These are phyloP conservation scores for Trypanosomatidae sp. DNA, from an alignment of 208 protist genomes.

Conservation along the genomic window DNA sequence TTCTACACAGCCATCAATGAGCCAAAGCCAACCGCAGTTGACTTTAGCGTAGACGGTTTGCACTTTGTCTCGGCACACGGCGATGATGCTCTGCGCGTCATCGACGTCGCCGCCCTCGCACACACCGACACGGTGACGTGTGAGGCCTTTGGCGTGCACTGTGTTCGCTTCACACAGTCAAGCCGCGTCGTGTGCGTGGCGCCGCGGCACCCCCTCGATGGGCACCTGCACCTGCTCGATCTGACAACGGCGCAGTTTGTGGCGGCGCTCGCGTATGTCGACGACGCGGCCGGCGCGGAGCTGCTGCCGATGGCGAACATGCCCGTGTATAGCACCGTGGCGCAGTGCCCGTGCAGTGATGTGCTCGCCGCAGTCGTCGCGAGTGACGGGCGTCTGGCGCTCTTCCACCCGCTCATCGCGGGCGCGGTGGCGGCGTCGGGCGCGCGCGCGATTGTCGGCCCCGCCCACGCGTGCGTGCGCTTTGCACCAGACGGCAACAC, in stretches of 20 bases:
- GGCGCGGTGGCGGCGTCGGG: slow-evolving; percentile 51
- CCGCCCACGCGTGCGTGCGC: slow-evolving; percentile 11
- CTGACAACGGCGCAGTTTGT: slow-evolving; percentile 53
- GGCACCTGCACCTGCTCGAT: slow-evolving; percentile 72
- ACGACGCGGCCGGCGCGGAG: slow-evolving; percentile 25
- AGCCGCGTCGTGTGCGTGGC: slow-evolving; percentile 41
- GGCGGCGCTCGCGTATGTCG: slow-evolving; percentile 41
- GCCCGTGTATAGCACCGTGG: slow-evolving; percentile 49
- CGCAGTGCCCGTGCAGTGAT: slow-evolving; percentile 51
- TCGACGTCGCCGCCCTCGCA: slow-evolving; percentile 34
- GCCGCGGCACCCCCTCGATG: slow-evolving; percentile 50
- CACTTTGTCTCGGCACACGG: slow-evolving; percentile 54
- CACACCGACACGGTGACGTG: slow-evolving; percentile 37
- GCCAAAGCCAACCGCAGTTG: slow-evolving; percentile 45
- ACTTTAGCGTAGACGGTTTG: slow-evolving; percentile 61
- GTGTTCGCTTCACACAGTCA: slow-evolving; percentile 55
- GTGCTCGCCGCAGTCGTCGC: slow-evolving; percentile 42
- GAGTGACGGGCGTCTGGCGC: slow-evolving; percentile 23
- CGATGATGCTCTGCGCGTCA: slow-evolving; percentile 59
- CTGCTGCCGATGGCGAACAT: slow-evolving; percentile 18
- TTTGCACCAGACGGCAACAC: slow-evolving; percentile 45
- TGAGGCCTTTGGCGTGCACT: slow-evolving; percentile 46
- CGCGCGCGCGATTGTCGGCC: slow-evolving; percentile 22
- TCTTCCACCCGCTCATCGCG: slow-evolving; percentile 72
- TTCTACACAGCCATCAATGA: slow-evolving; percentile 66